Evolutionary conservation across 139 green algal species (phyloP), one percentile per base, ranked within the genome.

Genomic region (Helicosporidium sp.): DNA sequence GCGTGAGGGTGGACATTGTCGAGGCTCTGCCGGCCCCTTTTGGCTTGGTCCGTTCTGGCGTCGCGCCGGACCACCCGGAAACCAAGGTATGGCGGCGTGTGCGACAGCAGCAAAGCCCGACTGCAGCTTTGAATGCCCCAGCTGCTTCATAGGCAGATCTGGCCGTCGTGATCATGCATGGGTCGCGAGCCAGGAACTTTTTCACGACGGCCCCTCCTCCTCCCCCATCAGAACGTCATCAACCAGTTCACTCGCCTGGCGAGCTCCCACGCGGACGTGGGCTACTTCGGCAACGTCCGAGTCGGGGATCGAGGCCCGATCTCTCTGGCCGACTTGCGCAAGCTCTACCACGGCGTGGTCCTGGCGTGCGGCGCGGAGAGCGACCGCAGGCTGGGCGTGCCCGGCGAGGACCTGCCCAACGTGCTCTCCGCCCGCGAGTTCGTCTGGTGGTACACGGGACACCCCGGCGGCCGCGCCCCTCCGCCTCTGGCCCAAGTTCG

Each of bases 401-500:
- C 74, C 13, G 82, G 84, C 0, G 80, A 92, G 73, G 49, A 76
- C 20, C 48, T 76, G 18, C 25, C 49, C 3, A 74, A 72, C 5
- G 68, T 95, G 15, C 51, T 82, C 13, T 74, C 70, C 0, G 88
- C 89, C 1, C 68, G 89, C 16, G 79, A 94, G 50, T 94, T 97
- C 68, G 88, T 95, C 26, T 88, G 78, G 73, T 98, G 89, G 89
- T 97, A 93, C 78, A 98, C 97, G 57, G 88, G 80, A 5, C 85
- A 97, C 60, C 84, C 88, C 4, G 70, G 84, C n/a, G 61, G 57
- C 25, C 52, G 44, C 19, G 52, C 51, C 26, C n/a, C n/a, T n/a
- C n/a, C n/a, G n/a, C n/a, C n/a, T n/a, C n/a, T n/a, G n/a, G n/a
- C n/a, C n/a, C n/a, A n/a, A n/a, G 68, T 74, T n/a, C 26, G 35